Conservation (phyloP, 2,329 filamentous ascomycete species). For the Venturia effusa region DNA sequence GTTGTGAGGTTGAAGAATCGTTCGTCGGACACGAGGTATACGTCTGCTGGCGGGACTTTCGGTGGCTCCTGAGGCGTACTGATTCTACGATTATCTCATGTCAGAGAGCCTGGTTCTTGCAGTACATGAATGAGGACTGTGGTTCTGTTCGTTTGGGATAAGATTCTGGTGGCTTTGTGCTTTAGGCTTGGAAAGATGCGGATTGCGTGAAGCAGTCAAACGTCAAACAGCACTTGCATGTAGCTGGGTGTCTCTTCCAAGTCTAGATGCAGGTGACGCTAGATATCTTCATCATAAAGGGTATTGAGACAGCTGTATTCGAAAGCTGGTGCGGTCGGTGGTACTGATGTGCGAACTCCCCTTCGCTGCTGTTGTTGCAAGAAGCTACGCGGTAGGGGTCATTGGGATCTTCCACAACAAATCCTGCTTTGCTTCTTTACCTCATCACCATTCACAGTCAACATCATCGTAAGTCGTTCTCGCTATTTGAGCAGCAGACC, state of each 20-base stretch:
- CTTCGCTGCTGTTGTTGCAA: not conserved
- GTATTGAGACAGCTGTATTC: not conserved
- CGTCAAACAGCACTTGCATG: not conserved
- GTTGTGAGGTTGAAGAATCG: not conserved
- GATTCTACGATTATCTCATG: not conserved
- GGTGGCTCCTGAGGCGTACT: not conserved
- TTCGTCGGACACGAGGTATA: not conserved
- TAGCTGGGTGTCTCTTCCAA: not conserved
- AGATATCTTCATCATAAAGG: not conserved
- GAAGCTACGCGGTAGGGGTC: not conserved
- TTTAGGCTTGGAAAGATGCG: not conserved
- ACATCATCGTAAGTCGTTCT: not conserved
- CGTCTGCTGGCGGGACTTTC: not conserved
- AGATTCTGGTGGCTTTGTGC: not conserved
- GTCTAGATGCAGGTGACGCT: not conserved
- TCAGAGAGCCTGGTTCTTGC: not conserved
- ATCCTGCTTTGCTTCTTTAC: not conserved
- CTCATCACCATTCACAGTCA: not conserved
- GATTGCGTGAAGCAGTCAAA: not conserved
- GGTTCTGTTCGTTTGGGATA: not conserved
- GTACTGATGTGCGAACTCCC: not conserved
- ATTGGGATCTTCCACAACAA: not conserved
- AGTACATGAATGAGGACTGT: not conserved
- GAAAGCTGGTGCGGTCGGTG: not conserved
- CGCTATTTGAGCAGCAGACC: not conserved